phyloP scores from a whole-genome alignment of 2,329 filamentous ascomycete species.

The Botrytis fabae region DNA sequence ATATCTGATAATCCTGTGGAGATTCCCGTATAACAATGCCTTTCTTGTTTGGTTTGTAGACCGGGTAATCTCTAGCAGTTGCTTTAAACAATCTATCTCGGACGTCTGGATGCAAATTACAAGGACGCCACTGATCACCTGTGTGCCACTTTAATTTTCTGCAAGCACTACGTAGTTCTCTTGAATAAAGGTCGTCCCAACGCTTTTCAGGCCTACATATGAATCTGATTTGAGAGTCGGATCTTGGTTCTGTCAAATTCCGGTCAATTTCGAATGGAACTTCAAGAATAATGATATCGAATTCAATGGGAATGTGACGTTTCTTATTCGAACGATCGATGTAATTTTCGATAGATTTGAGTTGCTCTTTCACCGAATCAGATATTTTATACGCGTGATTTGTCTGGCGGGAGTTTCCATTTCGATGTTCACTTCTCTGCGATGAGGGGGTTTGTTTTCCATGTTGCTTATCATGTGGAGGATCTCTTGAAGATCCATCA shows the following conservation, averaged over 20 bases:
- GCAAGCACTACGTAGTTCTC: neutral
- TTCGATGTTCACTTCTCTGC: neutral
- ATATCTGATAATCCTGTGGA: neutral
- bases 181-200: neutral
- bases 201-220: neutral
- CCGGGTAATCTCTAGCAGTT: neutral
- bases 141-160: neutral
- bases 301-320: neutral
- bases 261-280: neutral
- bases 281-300: neutral
- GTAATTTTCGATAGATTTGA: neutral
- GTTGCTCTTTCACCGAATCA: neutral
- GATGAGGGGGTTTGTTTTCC: neutral
- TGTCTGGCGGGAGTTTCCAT: neutral
- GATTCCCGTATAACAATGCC: neutral
- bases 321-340: neutral
- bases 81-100: neutral
- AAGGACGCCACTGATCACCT: neutral
- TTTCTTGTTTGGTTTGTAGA: neutral
- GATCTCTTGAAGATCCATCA: neutral
- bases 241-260: neutral
- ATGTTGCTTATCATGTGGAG: neutral
- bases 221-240: neutral
- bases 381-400: neutral
- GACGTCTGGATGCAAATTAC: neutral